phyloP scores from a whole-genome alignment of 2,329 filamentous ascomycete genomes.

The Talaromyces sp. region DNA sequence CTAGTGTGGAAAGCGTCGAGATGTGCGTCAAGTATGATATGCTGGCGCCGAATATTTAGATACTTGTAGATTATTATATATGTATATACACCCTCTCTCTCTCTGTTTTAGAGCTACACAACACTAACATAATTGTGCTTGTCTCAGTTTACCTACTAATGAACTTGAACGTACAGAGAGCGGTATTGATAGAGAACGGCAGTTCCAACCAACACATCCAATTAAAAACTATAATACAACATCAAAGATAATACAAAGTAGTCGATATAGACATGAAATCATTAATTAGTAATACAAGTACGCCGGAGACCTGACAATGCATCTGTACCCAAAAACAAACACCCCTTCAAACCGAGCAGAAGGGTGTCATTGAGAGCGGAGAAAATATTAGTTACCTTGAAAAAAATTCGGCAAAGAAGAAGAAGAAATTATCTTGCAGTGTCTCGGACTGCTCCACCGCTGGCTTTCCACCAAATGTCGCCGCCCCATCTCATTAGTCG shows the following conservation, averaged over 20 bases:
- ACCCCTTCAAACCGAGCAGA: neutral
- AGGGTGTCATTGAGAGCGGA: neutral
- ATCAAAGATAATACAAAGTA: neutral
- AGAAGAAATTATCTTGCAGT: neutral
- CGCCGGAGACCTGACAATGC: neutral
- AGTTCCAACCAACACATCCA: neutral
- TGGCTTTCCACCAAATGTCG: constrained; percentile 89
- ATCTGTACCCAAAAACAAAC: neutral
- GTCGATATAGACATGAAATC: neutral
- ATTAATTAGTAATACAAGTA: neutral
- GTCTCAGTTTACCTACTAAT: neutral
- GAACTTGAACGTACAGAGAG: neutral
- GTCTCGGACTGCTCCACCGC: constrained; percentile 59
- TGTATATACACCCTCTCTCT: neutral
- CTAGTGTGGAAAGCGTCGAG: constrained; percentile 84
- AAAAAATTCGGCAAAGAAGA: neutral
- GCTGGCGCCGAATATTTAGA: constrained; percentile 76
- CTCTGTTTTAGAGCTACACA: neutral
- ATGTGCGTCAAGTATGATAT: constrained; percentile 87
- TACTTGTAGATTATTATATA: neutral
- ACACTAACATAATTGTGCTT: neutral
- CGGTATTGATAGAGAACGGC: too few species aligned
- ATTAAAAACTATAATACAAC: neutral
- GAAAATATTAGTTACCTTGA: neutral
- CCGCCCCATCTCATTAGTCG: constrained; percentile 83